Base-by-base conservation (phyloP, 352 stramenopile genomes). In the Peronospora tabacina region DNA sequence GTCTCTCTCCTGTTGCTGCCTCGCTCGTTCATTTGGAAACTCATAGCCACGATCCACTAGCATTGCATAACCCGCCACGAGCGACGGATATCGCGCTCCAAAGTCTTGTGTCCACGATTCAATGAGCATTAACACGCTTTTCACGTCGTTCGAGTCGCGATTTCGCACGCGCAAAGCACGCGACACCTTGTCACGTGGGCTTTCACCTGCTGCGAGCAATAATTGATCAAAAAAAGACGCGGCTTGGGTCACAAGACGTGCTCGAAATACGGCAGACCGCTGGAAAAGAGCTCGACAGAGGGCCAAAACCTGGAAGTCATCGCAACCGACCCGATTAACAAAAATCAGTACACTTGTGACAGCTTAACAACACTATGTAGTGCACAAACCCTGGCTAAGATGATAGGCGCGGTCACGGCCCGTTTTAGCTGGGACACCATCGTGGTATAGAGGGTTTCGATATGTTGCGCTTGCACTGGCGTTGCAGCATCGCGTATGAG, bases 51-150 rank as follows among this genome's bases (percentile, higher is more conserved):
- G 55, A 15, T 79, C 59, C 17, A 68, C 44, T 4, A 90, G 47
- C 20, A 72, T 52, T 2, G 64, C 63, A 49, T 83, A 54, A 0
- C 70, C 75, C 2, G 76, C 74, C 15, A 80, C 67, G 0, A 90
- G 37, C 19, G 70, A 65, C 22, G 71, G 75, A 44, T 90, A 87
- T 5, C 47, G 44, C 3, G 49, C 61, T 4, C 79, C 79, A 71
- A 83, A 87, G 11, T 66, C 48, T 8, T 84, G 61, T 38, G 63
- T 69, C 79, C 79, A 90, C 22, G 47, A 52, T 39, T 90, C 79
- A 47, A 90, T 63, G 43, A 87, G 57, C 24, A 20, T 54, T 42
- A 90, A 53, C 28, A 73, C 72, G 17, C 16, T 30, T 0, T 36
- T 45, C 34, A 87, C 24, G 2, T 70, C 48, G 11, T 41, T 17